Conservation (phyloP, 1,284 basidiomycete genomes). For the Heterobasidion parviporum region DNA sequence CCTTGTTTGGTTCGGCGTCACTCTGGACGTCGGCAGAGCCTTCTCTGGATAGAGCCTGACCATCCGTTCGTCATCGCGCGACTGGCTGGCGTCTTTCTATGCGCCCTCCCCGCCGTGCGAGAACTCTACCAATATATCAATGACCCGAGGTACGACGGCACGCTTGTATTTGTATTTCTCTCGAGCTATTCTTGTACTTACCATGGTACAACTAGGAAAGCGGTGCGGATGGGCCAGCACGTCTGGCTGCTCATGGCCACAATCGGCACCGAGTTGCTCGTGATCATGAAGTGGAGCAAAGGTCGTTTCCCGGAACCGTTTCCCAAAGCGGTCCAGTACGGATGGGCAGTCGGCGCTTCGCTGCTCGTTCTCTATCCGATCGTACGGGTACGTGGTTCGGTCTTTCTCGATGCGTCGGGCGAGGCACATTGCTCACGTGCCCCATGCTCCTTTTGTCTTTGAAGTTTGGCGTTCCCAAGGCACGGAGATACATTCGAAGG, state of each 20-base stretch:
- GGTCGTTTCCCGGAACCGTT: conserved; percentile 61
- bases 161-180: conserved; percentile 5
- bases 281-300: conserved; percentile 70
- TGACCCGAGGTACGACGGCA: conserved; percentile 53
- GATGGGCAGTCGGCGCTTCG: conserved; percentile 48
- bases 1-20: neutral
- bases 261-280: conserved; percentile 67
- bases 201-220: conserved; percentile 36
- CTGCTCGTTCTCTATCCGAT: conserved; percentile 63
- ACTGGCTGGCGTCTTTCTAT: conserved; percentile 69
- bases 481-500: conserved; percentile 25
- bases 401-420: neutral
- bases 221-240: conserved; percentile 81
- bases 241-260: conserved; percentile 79
- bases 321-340: conserved; percentile 53
- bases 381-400: conserved; percentile 38
- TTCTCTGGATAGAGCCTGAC: conserved; percentile 84
- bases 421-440: conserved; percentile 6
- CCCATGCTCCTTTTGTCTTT: conserved; percentile 4
- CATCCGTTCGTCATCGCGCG: conserved; percentile 74
- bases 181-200: neutral
- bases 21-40: conserved; percentile 30
- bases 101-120: conserved; percentile 72
- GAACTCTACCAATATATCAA: conserved; percentile 77
- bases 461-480: conserved; percentile 29